Evolutionary conservation across 164 flowering plant genomes (phyloP), one percentile per base, ranked within the genome.

Genomic region (Saururus chinensis): DNA sequence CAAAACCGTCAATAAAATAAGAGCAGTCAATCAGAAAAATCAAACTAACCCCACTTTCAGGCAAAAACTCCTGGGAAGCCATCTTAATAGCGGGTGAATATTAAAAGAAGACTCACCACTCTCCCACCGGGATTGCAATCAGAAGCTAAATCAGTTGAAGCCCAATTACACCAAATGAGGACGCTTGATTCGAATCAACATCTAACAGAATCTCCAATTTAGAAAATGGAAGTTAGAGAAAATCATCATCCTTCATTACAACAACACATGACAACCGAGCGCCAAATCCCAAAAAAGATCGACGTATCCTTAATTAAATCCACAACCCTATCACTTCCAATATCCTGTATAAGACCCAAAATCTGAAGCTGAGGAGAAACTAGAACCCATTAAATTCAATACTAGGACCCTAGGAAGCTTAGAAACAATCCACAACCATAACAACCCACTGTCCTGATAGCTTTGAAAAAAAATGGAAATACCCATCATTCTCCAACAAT

Each of bases 131-230:
- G 45, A 5, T 40, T 59, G 62, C 51, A 40, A 37, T 21, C 59
- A 23, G 59, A 51, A 51, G 53, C 59, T 24, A 19, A 42, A 13
- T 14, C 62, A 45, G 25, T 17, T 52, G 19, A 25, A 41, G 55
- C 42, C 69, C 54, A 24, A n/a, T 19, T 26, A 11, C 41, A 42
- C 69, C 55, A 60, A 56, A 58, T 40, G 51, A 56, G 58, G 24
- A 56, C 17, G 40, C 14, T 8, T 14, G 22, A 40, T 66, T 9
- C n/a, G 12, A 12, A 53, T 51, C 57, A 19, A 35, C 40, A 42
- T 19, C 51, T 23, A 55, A n/a, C 26, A 58, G 20, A 26, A 40
- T 53, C 21, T 53, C 25, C 57, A n/a, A 0, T 12, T 24, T 42
- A 23, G 25, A 24, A 1, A 19, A 30, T 12, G 51, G 9, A 1